phyloP scores from a whole-genome alignment of 805 yeast genomes.

The Cyberlindnera petersonii region DNA sequence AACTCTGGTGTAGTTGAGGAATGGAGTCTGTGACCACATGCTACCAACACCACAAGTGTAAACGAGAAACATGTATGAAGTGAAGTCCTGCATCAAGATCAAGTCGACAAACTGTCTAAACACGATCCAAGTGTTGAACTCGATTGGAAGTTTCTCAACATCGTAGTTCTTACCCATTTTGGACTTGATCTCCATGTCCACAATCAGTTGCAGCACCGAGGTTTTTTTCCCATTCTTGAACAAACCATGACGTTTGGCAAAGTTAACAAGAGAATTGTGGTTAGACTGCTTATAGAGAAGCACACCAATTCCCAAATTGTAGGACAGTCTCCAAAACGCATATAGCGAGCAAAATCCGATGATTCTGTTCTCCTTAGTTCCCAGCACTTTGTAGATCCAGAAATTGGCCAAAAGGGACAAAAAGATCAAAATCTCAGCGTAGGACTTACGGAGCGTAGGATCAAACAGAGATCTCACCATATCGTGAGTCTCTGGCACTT shows the following conservation, averaged over 20 bases:
- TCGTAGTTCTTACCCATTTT: slow-evolving; percentile 39
- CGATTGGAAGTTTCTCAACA: slow-evolving; percentile 52
- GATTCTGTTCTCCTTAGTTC: slow-evolving; percentile 18
- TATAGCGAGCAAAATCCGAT: slow-evolving; percentile 49
- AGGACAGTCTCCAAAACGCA: slow-evolving; percentile 69
- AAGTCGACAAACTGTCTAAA: slow-evolving; percentile 78
- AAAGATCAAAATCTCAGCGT: slow-evolving; percentile 60
- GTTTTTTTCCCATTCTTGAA: slow-evolving; percentile 37
- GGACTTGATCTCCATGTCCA: slow-evolving; percentile 42
- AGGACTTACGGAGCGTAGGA: slow-evolving; percentile 66
- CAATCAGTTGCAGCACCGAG: slow-evolving; percentile 36
- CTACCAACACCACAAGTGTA: slow-evolving; percentile 27
- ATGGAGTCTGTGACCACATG: slow-evolving; percentile 39
- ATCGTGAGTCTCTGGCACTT: slow-evolving; percentile 60
- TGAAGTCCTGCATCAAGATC: slow-evolving; percentile 80
- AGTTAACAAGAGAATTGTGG: slow-evolving; percentile 46
- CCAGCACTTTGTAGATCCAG: slow-evolving; percentile 30
- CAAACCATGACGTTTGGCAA: slow-evolving; percentile 44
- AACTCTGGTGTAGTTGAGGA: slow-evolving; percentile 48
- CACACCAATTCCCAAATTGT: slow-evolving; percentile 78
- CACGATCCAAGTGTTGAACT: slow-evolving; percentile 78
- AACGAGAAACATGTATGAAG: slow-evolving; percentile 66
- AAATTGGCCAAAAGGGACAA: slow-evolving; percentile 36
- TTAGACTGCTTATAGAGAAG: slow-evolving; percentile 65
- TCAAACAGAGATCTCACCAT: slow-evolving; percentile 80